Conservation (phyloP, 208 protist genomes). For the Angomonas desouzai region DNA sequence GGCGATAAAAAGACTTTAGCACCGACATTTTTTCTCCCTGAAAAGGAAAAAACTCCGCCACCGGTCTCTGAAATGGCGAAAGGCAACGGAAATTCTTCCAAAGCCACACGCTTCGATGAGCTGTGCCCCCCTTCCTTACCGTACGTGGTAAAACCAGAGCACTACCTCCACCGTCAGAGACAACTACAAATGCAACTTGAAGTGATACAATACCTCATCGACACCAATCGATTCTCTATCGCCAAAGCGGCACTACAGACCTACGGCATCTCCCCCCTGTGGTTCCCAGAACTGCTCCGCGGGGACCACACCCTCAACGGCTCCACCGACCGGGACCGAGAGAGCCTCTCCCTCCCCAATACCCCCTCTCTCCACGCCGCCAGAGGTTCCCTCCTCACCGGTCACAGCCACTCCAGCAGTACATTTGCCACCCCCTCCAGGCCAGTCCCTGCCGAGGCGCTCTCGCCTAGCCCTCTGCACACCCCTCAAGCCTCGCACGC, state of each 20-base stretch:
- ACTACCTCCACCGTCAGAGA: conserved; percentile 37
- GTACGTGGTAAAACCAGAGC: conserved; percentile 41
- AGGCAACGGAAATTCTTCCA: background rate
- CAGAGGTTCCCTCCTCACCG: background rate
- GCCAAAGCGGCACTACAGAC: conserved; percentile 49
- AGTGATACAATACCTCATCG: conserved; percentile 77
- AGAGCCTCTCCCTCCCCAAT: background rate
- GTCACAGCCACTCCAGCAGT: background rate
- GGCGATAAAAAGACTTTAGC: background rate
- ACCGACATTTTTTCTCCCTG: background rate
- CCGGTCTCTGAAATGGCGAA: background rate
- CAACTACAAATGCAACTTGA: conserved; percentile 64
- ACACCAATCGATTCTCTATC: conserved; percentile 47
- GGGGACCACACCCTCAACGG: background rate
- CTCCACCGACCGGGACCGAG: background rate
- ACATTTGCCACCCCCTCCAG: background rate
- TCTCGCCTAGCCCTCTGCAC: background rate
- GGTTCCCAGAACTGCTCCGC: conserved; percentile 43
- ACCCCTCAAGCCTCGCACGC: background rate
- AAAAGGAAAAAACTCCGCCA: background rate
- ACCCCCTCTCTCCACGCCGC: conserved; percentile 5
- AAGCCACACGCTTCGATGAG: conserved; percentile 24
- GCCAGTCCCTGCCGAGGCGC: background rate
- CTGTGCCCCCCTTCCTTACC: conserved; percentile 59
- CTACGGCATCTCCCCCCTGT: conserved; percentile 67